These are phyloP conservation scores for Huiozyma sinensis DNA, from an alignment of 805 yeast genomes.

Conservation along the genomic window DNA sequence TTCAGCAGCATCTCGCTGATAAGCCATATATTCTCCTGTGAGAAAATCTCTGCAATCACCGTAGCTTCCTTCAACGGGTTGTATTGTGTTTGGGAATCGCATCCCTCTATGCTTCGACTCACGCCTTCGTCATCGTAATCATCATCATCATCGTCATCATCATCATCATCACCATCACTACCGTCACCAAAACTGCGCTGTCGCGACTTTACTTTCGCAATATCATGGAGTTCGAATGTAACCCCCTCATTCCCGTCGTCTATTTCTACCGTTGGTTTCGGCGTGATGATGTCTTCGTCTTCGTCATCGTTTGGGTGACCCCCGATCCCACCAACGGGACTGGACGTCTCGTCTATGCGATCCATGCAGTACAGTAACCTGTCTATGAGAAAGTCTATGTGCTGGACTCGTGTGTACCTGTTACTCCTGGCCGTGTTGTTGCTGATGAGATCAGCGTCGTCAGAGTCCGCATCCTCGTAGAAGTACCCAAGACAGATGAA, in stretches of 20 bases:
- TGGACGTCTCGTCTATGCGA: constrained; percentile 7
- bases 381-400: constrained; percentile 25
- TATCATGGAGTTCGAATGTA: not conserved
- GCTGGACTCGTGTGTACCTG: constrained; percentile 12
- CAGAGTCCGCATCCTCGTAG: constrained; percentile 8
- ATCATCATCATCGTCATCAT: constrained; percentile 3
- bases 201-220: not conserved
- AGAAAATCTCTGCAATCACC: constrained; percentile 60
- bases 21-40: constrained; percentile 78
- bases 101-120: not conserved
- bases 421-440: not conserved
- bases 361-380: constrained; percentile 19
- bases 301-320: not conserved
- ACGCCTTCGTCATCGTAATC: constrained; percentile 1
- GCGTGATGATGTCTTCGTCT: not conserved
- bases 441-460: not conserved
- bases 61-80: constrained; percentile 18
- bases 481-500: constrained; percentile 39
- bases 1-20: constrained; percentile 82
- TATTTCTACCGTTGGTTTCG: not conserved
- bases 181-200: not conserved
- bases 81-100: not conserved
- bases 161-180: not conserved
- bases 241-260: not conserved
- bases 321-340: not conserved